phyloP scores from a whole-genome alignment of 768 basidiomycete genomes.

The Mrakia gelida region DNA sequence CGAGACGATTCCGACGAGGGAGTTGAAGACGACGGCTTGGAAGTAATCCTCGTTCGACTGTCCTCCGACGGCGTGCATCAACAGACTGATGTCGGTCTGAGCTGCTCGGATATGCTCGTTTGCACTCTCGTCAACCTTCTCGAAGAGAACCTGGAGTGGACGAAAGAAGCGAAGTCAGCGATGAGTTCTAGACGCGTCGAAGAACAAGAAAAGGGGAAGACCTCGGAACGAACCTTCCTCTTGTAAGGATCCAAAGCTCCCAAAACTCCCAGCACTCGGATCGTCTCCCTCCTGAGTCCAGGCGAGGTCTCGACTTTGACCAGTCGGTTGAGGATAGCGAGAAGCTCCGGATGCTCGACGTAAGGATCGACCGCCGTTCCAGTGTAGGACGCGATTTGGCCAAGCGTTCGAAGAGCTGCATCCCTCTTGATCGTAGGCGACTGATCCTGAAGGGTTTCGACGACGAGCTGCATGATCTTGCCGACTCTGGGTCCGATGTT shows the following conservation, averaged over 20 bases:
- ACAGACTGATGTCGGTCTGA: conserved; percentile 47
- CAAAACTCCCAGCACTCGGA: conserved; percentile 90
- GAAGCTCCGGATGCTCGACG: conserved; percentile 81
- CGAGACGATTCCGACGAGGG: conserved; percentile 77
- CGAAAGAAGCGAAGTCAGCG: not conserved
- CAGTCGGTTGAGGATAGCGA: conserved; percentile 79
- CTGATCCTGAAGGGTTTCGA: conserved; percentile 75
- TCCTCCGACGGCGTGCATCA: conserved; percentile 49
- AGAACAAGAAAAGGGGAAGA: not conserved
- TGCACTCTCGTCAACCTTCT: conserved; percentile 58
- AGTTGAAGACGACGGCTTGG: conserved; percentile 88
- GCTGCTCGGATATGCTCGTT: conserved; percentile 54
- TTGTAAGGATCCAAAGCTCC: conserved; percentile 95
- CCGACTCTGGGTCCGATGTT: conserved; percentile 77
- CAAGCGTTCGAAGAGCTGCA: conserved; percentile 87
- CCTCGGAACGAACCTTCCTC: conserved; percentile 62
- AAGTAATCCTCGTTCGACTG: conserved; percentile 84
- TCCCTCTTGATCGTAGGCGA: conserved; percentile 62
- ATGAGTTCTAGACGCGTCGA: not conserved
- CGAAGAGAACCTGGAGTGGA: conserved; percentile 42
- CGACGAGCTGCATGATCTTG: conserved; percentile 83
- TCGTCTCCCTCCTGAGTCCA: conserved; percentile 73
- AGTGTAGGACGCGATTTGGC: conserved; percentile 91
- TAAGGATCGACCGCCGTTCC: conserved; percentile 90
- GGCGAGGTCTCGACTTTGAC: conserved; percentile 68